Conservation (phyloP, 768 basidiomycete genomes). For the Podaxis carcinomalis region DNA sequence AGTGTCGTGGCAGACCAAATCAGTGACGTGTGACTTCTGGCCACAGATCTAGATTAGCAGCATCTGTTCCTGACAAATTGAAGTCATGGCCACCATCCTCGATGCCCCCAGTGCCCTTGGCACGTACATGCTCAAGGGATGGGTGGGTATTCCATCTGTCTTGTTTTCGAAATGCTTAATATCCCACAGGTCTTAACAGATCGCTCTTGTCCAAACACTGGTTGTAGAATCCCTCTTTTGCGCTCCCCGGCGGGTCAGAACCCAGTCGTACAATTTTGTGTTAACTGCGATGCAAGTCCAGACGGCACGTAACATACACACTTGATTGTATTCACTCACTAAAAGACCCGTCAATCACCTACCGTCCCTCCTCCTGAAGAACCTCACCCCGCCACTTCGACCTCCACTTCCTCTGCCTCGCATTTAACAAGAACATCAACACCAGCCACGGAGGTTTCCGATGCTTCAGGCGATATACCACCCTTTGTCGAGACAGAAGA, state of each 20-base stretch:
- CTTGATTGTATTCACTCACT: background rate
- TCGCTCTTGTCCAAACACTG: slow-evolving; percentile 47
- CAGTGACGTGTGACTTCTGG: slow-evolving; percentile 19
- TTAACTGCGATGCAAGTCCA: slow-evolving; percentile 48
- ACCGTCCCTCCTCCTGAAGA: background rate
- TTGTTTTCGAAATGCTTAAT: background rate
- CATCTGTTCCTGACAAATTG: background rate
- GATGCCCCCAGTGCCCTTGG: slow-evolving; percentile 63
- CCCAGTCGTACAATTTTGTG: slow-evolving; percentile 53
- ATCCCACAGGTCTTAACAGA: slow-evolving; percentile 57
- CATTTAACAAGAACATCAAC: slow-evolving; percentile 63
- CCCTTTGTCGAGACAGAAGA: slow-evolving; percentile 53
- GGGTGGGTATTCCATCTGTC: slow-evolving; percentile 42
- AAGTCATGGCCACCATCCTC: slow-evolving; percentile 43
- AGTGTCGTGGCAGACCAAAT: slow-evolving; percentile 12
- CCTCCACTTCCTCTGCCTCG: slow-evolving; percentile 46
- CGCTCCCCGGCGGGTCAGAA: slow-evolving; percentile 54
- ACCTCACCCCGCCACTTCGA: slow-evolving; percentile 23
- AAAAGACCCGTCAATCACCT: background rate
- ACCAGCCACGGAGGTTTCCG: slow-evolving; percentile 73
- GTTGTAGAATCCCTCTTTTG: slow-evolving; percentile 68
- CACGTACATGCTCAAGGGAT: slow-evolving; percentile 72
- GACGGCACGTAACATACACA: slow-evolving; percentile 22
- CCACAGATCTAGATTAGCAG: slow-evolving; percentile 8
- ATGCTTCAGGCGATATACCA: slow-evolving; percentile 45